Percentiles rank a stretch among this genome's conserved stretches.
Evolutionary conservation across 768 basidiomycete species (phyloP).

Genomic region (Royoungia palumana): DNA sequence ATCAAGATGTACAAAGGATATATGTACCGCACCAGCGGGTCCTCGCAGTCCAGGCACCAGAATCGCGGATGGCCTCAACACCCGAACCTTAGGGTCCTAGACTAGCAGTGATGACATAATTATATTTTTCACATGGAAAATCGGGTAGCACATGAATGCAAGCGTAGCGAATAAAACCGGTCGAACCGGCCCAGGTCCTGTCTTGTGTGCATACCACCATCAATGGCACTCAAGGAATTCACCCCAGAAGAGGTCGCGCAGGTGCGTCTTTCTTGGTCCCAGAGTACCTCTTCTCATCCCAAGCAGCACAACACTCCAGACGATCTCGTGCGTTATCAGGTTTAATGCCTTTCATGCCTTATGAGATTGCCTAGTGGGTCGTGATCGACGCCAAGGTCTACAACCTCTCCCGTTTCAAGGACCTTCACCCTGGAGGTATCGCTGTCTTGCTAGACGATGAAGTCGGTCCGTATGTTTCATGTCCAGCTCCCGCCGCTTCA

Average conservation of each 20-base stretch:
- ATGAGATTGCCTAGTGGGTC: slow-evolving; percentile 55
- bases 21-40: no score
- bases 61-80: no score
- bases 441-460: slow-evolving; percentile 75
- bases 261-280: slow-evolving; percentile 29
- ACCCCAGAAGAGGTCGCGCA: slow-evolving; percentile 58
- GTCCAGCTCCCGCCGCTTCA: not conserved
- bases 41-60: no score
- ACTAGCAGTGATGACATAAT: no score
- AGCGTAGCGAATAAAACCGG: not conserved
- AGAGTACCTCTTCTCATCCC: not conserved
- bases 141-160: slow-evolving; percentile 1
- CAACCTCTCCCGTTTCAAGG: slow-evolving; percentile 75
- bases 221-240: slow-evolving; percentile 41
- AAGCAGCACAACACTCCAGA: slow-evolving; percentile 69
- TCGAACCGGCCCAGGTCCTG: not conserved
- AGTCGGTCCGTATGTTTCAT: slow-evolving; percentile 51
- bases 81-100: no score
- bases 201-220: not conserved
- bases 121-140: no score
- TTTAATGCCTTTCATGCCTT: not conserved
- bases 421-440: slow-evolving; percentile 80
- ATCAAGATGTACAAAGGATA: no score
- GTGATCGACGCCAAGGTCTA: slow-evolving; percentile 83
- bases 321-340: slow-evolving; percentile 55